Evolutionary conservation across 169 alveolate species (phyloP).

Genomic region (Eimeria acervulina): DNA sequence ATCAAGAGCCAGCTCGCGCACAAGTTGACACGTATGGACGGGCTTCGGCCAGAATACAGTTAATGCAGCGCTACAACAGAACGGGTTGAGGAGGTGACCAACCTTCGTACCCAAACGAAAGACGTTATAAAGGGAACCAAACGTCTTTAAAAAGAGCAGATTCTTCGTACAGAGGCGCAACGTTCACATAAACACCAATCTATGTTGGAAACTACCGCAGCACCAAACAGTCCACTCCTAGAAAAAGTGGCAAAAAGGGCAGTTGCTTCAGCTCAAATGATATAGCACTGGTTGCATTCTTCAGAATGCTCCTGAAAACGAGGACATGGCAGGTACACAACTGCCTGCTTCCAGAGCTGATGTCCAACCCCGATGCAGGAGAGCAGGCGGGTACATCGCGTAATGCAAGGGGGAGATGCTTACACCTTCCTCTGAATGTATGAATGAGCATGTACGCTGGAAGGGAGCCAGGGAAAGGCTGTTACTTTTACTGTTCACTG

Average conservation of each 20-base stretch:
- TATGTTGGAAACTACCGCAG: background rate
- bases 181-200: background rate
- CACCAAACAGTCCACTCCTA: background rate
- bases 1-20: background rate
- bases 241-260: background rate
- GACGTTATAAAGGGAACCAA: too few species aligned
- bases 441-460: background rate
- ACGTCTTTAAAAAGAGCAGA: background rate
- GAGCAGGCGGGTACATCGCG: background rate
- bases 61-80: background rate
- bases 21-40: background rate
- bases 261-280: background rate
- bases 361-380: too few species aligned
- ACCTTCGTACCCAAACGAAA: background rate
- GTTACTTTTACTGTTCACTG: background rate
- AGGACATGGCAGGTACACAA: background rate
- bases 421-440: background rate
- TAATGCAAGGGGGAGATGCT: background rate
- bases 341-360: too few species aligned
- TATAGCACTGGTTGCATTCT: background rate
- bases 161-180: background rate
- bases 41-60: background rate
- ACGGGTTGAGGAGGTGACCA: background rate
- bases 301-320: background rate
- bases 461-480: background rate